Conservation (phyloP, 2,329 filamentous ascomycete genomes). For the Pestalotiopsis sp. region DNA sequence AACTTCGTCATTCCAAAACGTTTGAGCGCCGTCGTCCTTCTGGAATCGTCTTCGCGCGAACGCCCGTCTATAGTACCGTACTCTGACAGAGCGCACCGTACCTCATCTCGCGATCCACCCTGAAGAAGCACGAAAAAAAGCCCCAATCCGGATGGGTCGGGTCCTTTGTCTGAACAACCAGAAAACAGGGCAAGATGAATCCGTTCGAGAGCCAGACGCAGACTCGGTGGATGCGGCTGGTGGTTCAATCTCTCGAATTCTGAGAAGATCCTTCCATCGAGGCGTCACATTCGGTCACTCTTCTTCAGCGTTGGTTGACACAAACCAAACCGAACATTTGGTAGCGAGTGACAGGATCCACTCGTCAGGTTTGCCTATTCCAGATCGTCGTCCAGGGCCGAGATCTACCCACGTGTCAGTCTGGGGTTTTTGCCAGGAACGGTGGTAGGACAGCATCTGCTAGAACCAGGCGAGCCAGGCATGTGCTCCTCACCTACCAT, state of each 20-base stretch:
- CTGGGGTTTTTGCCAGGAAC: slow-evolving; percentile 4
- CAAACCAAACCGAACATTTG: neutral
- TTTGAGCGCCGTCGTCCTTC: neutral
- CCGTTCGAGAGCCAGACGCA: too few relatives aligned
- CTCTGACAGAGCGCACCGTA: neutral
- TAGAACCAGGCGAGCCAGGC: neutral
- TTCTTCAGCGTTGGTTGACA: neutral
- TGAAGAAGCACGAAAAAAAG: neutral
- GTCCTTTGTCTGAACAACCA: too few relatives aligned
- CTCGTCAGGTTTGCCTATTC: neutral
- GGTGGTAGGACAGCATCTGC: slow-evolving; percentile 5
- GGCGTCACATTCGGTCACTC: neutral
- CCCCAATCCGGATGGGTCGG: neutral
- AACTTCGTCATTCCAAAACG: neutral
- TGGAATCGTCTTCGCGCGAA: neutral
- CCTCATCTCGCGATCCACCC: neutral
- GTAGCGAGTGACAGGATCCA: neutral
- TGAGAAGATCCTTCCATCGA: neutral
- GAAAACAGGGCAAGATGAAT: too few relatives aligned
- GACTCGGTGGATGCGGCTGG: too few relatives aligned
- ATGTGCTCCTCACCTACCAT: neutral
- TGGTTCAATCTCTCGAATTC: neutral
- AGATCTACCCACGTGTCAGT: slow-evolving; percentile 6
- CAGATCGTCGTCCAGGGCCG: slow-evolving; percentile 7
- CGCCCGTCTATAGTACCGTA: neutral